Percentiles rank a stretch among this genome's conserved stretches.
Evolutionary conservation across 1,284 basidiomycete species (phyloP).

Genomic region (Leccinum griseonigrum): DNA sequence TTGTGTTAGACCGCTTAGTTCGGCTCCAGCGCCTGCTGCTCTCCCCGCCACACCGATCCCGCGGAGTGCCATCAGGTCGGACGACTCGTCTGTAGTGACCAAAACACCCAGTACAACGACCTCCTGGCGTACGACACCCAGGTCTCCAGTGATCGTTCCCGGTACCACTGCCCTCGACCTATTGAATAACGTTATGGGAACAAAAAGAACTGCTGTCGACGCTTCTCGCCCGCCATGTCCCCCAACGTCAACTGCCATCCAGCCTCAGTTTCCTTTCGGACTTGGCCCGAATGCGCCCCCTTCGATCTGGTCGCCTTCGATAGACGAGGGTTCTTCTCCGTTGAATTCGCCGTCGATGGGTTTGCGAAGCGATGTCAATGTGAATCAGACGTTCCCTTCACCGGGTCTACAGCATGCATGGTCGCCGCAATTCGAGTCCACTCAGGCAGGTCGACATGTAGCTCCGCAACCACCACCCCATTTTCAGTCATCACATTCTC

Average conservation of each 20-base stretch:
- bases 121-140: conserved; percentile 18
- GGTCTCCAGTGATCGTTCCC: conserved; percentile 24
- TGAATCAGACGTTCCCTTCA: conserved; percentile 20
- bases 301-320: conserved; percentile 56
- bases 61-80: conserved; percentile 28
- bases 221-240: conserved; percentile 24
- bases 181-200: conserved; percentile 51
- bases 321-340: conserved; percentile 40
- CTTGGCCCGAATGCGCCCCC: conserved; percentile 39
- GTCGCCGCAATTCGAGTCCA: conserved; percentile 24
- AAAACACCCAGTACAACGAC: conserved; percentile 24
- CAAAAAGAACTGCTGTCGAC: conserved; percentile 20
- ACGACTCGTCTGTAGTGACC: conserved; percentile 19
- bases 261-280: conserved; percentile 44
- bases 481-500: conserved; percentile 12
- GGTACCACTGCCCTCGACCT: conserved; percentile 62
- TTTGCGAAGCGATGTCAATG: conserved; percentile 18
- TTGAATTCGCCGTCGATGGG: conserved; percentile 14
- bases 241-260: conserved; percentile 34
- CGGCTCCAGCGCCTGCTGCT: conserved; percentile 14
- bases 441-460: conserved; percentile 12
- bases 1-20: conserved; percentile 34
- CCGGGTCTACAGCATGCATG: conserved; percentile 14
- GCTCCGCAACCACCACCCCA: conserved; percentile 9
- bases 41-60: conserved; percentile 25